Evolutionary conservation across 2,329 filamentous ascomycete genomes (phyloP).

Genomic region (Celoporthe dispersa): DNA sequence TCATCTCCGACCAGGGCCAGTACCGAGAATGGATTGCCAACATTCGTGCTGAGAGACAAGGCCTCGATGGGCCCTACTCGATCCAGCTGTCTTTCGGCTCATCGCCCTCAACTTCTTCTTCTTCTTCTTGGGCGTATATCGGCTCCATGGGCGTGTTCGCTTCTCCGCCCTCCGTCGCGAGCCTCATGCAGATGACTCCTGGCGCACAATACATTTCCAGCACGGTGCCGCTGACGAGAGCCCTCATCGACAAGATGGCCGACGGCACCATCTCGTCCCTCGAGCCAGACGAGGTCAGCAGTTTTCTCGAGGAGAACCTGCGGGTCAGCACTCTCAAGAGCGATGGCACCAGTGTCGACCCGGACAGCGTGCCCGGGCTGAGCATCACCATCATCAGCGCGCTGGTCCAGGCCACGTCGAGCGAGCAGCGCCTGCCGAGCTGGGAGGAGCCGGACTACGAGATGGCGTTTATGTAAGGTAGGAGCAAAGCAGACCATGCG

Average conservation of each 20-base stretch:
- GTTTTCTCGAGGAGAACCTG: slow-evolving; percentile 48
- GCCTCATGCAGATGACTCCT: slow-evolving; percentile 38
- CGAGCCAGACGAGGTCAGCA: slow-evolving; percentile 41
- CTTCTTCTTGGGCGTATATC: slow-evolving; percentile 51
- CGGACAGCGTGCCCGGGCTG: slow-evolving; percentile 40
- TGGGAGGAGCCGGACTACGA: slow-evolving; percentile 39
- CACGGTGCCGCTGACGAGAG: slow-evolving; percentile 56
- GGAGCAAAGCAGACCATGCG: too few relatives aligned
- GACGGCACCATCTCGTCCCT: slow-evolving; percentile 44
- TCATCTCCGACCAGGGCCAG: slow-evolving; percentile 43
- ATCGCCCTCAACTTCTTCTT: slow-evolving; percentile 34
- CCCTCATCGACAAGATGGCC: slow-evolving; percentile 49
- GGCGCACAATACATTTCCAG: slow-evolving; percentile 48
- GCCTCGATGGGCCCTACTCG: slow-evolving; percentile 63
- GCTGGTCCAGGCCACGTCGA: slow-evolving; percentile 40
- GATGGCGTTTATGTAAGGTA: slow-evolving; percentile 16
- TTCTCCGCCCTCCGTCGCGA: slow-evolving; percentile 33
- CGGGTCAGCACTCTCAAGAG: slow-evolving; percentile 39
- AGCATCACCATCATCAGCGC: slow-evolving; percentile 44
- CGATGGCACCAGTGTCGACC: slow-evolving; percentile 37
- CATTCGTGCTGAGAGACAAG: slow-evolving; percentile 64
- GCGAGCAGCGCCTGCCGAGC: slow-evolving; percentile 41
- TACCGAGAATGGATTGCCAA: slow-evolving; percentile 73
- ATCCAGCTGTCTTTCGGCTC: slow-evolving; percentile 72
- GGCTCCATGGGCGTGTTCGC: slow-evolving; percentile 65